Conservation (phyloP, 257 asterid species). For the Oldenlandia corymbosa region DNA sequence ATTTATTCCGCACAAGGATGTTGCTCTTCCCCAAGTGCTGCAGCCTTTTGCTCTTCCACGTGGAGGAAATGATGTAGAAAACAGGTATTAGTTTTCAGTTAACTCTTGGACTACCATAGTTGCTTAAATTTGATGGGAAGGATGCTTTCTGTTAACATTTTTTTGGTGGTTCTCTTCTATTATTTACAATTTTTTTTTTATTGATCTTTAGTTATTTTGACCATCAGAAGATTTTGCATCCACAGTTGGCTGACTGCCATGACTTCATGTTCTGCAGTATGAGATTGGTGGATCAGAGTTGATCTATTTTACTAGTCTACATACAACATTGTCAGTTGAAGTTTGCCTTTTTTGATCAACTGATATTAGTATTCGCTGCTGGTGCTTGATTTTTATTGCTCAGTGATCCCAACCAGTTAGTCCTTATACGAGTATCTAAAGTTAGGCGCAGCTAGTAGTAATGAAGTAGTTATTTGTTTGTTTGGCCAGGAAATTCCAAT, state of each 20-base stretch:
- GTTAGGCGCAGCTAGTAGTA: background rate
- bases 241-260: background rate
- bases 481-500: background rate
- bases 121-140: no score
- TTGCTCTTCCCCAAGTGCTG: constrained; percentile 93
- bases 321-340: background rate
- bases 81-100: constrained; percentile 44
- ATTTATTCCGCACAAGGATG: constrained; percentile 96
- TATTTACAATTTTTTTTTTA: background rate
- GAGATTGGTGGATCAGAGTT: background rate
- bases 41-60: constrained; percentile 98
- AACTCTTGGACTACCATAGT: background rate
- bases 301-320: background rate
- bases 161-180: background rate
- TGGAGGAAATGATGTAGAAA: constrained; percentile 90
- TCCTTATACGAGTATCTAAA: no score
- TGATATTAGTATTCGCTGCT: background rate
- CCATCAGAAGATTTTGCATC: background rate
- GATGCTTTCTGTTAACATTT: background rate
- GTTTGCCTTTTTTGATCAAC: background rate
- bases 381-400: background rate
- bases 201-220: no score
- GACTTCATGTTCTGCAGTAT: background rate
- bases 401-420: background rate
- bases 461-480: background rate